Conservation (phyloP, 164 flowering plant species). For the Aristolochia fimbriata region DNA sequence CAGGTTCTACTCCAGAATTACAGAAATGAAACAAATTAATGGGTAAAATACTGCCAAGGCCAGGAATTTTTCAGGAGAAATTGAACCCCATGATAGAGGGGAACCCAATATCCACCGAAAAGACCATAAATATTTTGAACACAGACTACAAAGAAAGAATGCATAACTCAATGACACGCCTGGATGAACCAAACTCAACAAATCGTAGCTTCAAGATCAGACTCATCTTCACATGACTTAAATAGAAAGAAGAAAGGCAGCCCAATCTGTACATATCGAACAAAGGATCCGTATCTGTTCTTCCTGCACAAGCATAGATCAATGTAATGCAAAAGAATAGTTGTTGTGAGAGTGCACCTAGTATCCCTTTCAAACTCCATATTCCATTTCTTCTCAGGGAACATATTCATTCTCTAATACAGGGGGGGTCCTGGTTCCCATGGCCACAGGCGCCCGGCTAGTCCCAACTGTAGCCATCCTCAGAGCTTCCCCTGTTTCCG, state of each 20-base stretch:
- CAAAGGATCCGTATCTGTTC: conserved; percentile 2
- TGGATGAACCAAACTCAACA: conserved; percentile 1
- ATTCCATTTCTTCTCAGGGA: conserved; percentile 6
- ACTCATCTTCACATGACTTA: conserved; percentile 1
- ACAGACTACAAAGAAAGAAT: conserved; percentile 1
- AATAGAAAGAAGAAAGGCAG: not conserved
- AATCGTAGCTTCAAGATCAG: conserved; percentile 1
- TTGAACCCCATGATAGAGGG: no score
- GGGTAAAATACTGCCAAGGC: no score
- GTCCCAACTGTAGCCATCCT: conserved; percentile 18
- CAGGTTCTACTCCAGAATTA: no score
- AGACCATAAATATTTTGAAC: no score
- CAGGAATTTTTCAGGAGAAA: no score
- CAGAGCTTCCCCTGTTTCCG: conserved; percentile 52
- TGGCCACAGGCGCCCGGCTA: conserved; percentile 22
- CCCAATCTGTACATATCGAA: conserved; percentile 10
- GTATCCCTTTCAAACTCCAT: not conserved
- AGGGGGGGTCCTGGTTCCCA: conserved; percentile 26
- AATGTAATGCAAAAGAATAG: conserved; percentile 4
- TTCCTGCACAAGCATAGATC: conserved; percentile 3
- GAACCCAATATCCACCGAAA: no score
- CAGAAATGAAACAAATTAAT: no score
- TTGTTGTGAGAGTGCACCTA: not conserved
- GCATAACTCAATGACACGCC: not conserved
- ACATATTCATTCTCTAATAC: conserved; percentile 22